Evolutionary conservation across 345 rosid species (phyloP), one percentile per base, ranked within the genome.

Genomic region (Diplotaxis tenuifolia): DNA sequence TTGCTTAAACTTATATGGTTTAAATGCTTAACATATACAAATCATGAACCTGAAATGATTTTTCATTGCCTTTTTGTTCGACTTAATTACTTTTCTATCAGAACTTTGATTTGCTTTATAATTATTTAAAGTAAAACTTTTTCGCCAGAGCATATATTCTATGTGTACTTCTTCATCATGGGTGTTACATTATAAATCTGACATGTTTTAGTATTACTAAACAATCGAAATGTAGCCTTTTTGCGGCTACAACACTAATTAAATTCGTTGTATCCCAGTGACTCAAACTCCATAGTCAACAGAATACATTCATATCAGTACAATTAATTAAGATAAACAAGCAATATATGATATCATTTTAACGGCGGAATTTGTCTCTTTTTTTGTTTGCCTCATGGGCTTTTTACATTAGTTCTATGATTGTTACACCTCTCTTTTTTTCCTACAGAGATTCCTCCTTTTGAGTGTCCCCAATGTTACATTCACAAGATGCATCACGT

Each of bases 221-320:
- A 50, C 53, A 29, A 23, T 21, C 63, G 47, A 5, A 19, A 59
- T 45, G 55, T 67, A 75, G 68, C 73, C 73, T 74, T 74, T 67
- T 67, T 0, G 68, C 62, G 68, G 78, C 78, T 67, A 67, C 62
- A 29, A 67, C 25, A 67, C 42, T 74, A 34, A 23, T 59, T 66
- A 32, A 58, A 58, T 74, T 67, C 40, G 67, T 21, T 66, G 78
- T 49, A 74, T 67, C 53, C 72, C 29, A 58, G 67, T 74, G 52
- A 74, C 66, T 65, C 61, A 67, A 67, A 74, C 67, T 74, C 53
- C 62, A 75, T 67, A 60, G 73, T 75, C 73, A 67, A 75, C 62
- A 58, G 25, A 56, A 49, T 67, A 45, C 53, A 32, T 59, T 67
- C 31, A 23, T 49, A 32, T 14, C 40, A 67, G 60, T 31, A 7